Base-by-base conservation (phyloP, 148 eudicot species). In the Rhododendron vialii region DNA sequence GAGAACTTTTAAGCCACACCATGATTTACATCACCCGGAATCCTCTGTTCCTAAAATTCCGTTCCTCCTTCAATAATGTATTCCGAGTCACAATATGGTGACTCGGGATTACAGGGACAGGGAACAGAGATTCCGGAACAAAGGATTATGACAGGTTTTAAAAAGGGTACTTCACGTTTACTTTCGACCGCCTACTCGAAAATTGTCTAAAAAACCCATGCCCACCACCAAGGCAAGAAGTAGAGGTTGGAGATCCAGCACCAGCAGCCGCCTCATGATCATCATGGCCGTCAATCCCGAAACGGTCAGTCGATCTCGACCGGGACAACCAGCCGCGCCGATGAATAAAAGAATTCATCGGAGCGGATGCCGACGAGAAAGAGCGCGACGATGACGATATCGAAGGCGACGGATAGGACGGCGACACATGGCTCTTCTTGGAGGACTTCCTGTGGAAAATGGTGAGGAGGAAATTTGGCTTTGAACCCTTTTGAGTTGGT, bases 361-460 rank as follows among this genome's bases (percentile, higher is more conserved):
- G 84, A 15, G 82, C 81, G 2, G 86, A 75, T 10, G 91, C 24
- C 18, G 82, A 47, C 0, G 57, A 78, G 30, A 4, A 47, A 2
- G 82, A 91, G 87, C 88, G 81, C 2, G 93, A 89, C 7, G 90
- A 86, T 1, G 88, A 88, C 24, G 76, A 71, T 4, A 82, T 80
- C 24, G 80, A 86, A 85, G 78, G 61, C 36, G 45, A 80, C 15
- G 90, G 88, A 4, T 81, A 30, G 0, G 84, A 74, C 6, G 80
- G 22, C 3, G 90, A 84, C 51, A 82, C 74, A 47, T 51, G 85
- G 36, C 82, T 51, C 7, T 63, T 83, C 85, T 63, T 87, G 12
- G 74, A 82, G 2, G n/a, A 22, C 2, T 43, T 69, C 22, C 85
- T 18, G 1, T 38, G 14, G 55, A 69, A 71, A 14, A 83, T 15